Evolutionary conservation across 768 basidiomycete genomes (phyloP), one percentile per base, ranked within the genome.

Genomic region (Auricularia heimuer): DNA sequence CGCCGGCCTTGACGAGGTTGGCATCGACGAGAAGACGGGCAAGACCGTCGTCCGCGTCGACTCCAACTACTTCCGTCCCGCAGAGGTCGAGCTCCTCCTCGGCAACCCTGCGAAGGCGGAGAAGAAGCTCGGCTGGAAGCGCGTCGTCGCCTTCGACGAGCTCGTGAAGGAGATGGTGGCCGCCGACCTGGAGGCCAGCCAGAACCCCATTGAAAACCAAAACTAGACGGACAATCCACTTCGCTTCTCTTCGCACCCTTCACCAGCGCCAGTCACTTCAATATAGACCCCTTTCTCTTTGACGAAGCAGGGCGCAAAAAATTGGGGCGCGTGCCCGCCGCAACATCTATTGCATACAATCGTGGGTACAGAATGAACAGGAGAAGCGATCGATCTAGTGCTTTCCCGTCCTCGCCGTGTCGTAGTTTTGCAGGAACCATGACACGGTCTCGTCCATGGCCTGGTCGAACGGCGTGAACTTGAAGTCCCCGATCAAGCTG

Each of bases 21-120:
- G 89, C 63, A 82, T 85, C 64, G 85, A 93, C 72, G 70, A 77
- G 67, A 82, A 87, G 73, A 86, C 86, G 1, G 85, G 84, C 69
- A 86, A 82, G 69, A 81, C 82, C 42, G 77, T 96, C 61, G 93
- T 98, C 70, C 87, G 86, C 71, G 84, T 98, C 45, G 96, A 98
- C 76, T 74, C 89, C 33, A 81, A 81, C 69, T 96, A 97, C 80
- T 97, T 94, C 89, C 89, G 94, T 75, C 92, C 92, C 8, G 90
- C 92, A 21, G 92, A 95, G 85, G 93, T 96, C 77, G 93, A 96
- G 87, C 83, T 95, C 64, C 82, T 98, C 47, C 82, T 88, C 61
- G 95, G 95, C 14, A 88, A 90, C 75, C 92, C 94, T 3, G 80
- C 88, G 62, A 98, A 98, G 78, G 95, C 96, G 0, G 94, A 97